Base-by-base conservation (phyloP, 331 rosid genomes). In the Pyracantha coccinea region DNA sequence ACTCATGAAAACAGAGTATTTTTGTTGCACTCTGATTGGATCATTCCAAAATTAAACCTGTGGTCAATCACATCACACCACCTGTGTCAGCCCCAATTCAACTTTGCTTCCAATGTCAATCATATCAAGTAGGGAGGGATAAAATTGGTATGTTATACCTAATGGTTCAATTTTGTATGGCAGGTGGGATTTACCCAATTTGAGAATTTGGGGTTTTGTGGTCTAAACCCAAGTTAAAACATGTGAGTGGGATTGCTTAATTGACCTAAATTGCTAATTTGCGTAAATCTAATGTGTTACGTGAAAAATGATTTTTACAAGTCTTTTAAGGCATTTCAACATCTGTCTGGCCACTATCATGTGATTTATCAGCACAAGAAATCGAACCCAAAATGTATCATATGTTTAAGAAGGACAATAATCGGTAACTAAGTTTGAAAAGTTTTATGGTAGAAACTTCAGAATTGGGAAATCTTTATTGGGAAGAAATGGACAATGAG, bases 1-100 rank as follows among this genome's bases (percentile, higher is more conserved):
- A 87, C 81, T 63, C 41, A 61, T 38, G 54, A 84, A 72, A 89
- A 83, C 97, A 59, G 13, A 75, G 47, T 61, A 10, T 77, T 81
- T 79, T 76, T 54, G 74, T 31, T 72, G 72, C 72, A 27, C 58
- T 79, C 72, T 80, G 53, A 78, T 74, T 78, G 86, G 80, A 61
- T 35, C 58, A 27, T 74, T 69, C 63, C 54, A 20, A 24, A 52
- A 20, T 66, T 52, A 4, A 20, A 31, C 15, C 62, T 66, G 15
- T 65, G 14, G 23, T 64, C 20, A 11, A 63, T 21, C 17, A 25
- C 16, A 14, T 35, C 73, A 66, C 68, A 19, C 13, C 13, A 35
- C 4, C 4, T 35, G 44, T 35, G 44, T 35, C 44, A 9, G 44
- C 44, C 72, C 67, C 31, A 4, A 27, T 24, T 29, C 4, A 57